Evolutionary conservation across 306 rosid genomes (phyloP).

Genomic region (Arachis hypogaea): DNA sequence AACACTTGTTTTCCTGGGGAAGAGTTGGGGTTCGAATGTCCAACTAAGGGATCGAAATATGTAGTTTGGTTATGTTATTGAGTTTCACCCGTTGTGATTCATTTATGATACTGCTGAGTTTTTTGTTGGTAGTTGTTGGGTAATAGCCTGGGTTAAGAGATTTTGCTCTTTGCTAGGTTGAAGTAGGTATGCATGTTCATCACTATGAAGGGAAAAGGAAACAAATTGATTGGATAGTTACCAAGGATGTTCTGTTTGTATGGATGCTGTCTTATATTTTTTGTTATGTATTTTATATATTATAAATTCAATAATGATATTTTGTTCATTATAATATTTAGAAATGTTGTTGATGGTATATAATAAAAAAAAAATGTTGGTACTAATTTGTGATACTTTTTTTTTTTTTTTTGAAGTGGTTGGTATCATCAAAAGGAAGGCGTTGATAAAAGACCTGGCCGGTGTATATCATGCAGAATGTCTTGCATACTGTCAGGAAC

Average conservation of each 20-base stretch:
- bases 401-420: constrained; percentile 57
- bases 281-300: not conserved
- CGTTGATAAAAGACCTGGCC: not conserved
- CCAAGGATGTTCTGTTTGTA: not conserved
- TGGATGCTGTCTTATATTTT: not conserved
- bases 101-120: not conserved
- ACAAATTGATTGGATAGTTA: not conserved
- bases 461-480: constrained; percentile 46
- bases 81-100: not conserved
- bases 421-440: constrained; percentile 77
- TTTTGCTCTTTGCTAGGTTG: not conserved
- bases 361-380: not conserved
- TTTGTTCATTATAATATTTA: not conserved
- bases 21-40: not conserved
- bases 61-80: not conserved
- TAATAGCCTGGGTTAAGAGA: not conserved
- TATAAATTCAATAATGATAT: not conserved
- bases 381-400: not conserved
- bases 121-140: not conserved
- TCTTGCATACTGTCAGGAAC: constrained; percentile 85
- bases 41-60: not conserved
- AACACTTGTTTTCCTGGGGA: not conserved
- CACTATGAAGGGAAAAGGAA: not conserved
- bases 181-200: not conserved
- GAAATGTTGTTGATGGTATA: not conserved